Percentiles rank a stretch among this genome's conserved stretches.
These are phyloP conservation scores for Phytopythium montanum DNA, from an alignment of 352 stramenopile genomes.

Conservation along the genomic window DNA sequence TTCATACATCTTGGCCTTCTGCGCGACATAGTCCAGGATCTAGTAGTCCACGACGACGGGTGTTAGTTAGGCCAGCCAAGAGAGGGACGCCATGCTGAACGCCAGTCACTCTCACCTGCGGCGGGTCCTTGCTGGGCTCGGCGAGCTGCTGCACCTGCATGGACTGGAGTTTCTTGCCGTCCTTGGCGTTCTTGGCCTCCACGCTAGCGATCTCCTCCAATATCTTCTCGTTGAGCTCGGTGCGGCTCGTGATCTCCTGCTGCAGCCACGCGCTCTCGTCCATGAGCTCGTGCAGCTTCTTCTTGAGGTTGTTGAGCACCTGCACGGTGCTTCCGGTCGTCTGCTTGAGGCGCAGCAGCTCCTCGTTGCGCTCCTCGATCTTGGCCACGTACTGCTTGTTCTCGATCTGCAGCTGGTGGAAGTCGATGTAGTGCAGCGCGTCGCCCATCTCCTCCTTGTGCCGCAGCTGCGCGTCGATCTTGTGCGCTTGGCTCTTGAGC, in stretches of 20 bases:
- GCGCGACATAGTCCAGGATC: slow-evolving; percentile 89
- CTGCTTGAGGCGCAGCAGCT: slow-evolving; percentile 91
- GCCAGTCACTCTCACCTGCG: slow-evolving; percentile 35
- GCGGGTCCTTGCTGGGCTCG: slow-evolving; percentile 82
- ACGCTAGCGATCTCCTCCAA: slow-evolving; percentile 67
- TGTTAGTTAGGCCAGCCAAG: neutral
- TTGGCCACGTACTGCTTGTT: slow-evolving; percentile 96
- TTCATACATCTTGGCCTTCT: slow-evolving; percentile 90
- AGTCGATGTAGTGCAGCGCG: slow-evolving; percentile 95
- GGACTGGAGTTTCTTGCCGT: slow-evolving; percentile 51
- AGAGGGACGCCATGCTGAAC: neutral
- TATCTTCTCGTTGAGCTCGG: slow-evolving; percentile 87
- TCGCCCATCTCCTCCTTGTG: slow-evolving; percentile 96
- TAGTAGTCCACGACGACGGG: slow-evolving; percentile 6
- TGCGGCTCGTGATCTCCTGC: slow-evolving; percentile 77
- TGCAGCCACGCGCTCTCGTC: slow-evolving; percentile 79
- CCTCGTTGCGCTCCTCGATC: slow-evolving; percentile 94
- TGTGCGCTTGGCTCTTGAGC: slow-evolving; percentile 90
- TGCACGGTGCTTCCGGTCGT: slow-evolving; percentile 89
- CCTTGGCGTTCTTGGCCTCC: slow-evolving; percentile 70
- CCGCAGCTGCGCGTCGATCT: slow-evolving; percentile 88
- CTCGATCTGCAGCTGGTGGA: slow-evolving; percentile 95
- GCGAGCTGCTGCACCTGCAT: slow-evolving; percentile 58
- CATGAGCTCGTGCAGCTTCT: slow-evolving; percentile 83
- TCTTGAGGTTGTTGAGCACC: slow-evolving; percentile 90